Evolutionary conservation across 1,284 basidiomycete species (phyloP), one percentile per base, ranked within the genome.

Genomic region (Apiotrichum laibachii): DNA sequence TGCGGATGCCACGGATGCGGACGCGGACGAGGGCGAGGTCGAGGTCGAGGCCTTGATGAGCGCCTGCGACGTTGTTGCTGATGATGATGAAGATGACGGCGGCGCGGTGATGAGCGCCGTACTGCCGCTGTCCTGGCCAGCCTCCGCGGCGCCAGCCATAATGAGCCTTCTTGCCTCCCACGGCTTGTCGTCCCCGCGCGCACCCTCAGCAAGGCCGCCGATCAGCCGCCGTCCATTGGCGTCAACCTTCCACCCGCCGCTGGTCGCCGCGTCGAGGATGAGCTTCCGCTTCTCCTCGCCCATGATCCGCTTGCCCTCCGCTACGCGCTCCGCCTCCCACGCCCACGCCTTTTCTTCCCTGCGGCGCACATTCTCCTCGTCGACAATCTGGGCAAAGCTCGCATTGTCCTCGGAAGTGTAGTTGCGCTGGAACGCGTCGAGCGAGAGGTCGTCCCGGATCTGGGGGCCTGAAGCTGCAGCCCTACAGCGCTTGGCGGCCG

Each of bases 391-490:
- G 13, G 90, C 90, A 74, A 97, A 97, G 59, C 90, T 93, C 5
- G 92, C 87, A 75, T 97, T 97, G 76, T 97, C 93, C 74, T 96
- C 92, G 0, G 91, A 94, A 0, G 94, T 97, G 74, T 91, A 95
- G 48, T 84, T 84, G 5, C 90, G 85, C 73, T 96, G 93, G 73
- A 96, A 97, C 16, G 81, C 80, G 73, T 96, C 91, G 19, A 96
- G 82, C 47, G 82, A 85, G 66, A 93, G 64, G 65, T 67, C 77
- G 68, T 62, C 67, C 72, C 80, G 55, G 65, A 79, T 47, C 8
- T 58, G 49, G 2, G 52, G 50, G 31, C 3, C 48, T 15, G 48
- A 10, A 13, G 11, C 11, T 15, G 33, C 18, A 12, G 18, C 22
- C 21, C 12, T 33, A 5, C 48, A 35, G 3, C 48, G 22, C 31